These are phyloP conservation scores for Russula foetens DNA, from an alignment of 768 basidiomycete species.

Conservation along the genomic window DNA sequence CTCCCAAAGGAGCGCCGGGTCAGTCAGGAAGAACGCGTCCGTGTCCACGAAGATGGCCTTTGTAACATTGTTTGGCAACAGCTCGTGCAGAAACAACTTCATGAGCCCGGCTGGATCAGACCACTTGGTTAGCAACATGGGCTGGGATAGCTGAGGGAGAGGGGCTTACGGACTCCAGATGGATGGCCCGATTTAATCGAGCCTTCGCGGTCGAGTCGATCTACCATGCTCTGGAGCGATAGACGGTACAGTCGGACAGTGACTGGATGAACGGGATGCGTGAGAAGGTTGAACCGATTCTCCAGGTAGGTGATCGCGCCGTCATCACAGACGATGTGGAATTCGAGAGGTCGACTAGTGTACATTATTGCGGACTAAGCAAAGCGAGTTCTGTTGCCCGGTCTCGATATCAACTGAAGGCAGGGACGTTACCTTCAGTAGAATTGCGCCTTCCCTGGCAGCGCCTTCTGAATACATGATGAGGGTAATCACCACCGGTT, in stretches of 20 bases:
- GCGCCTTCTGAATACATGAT: constrained; percentile 12
- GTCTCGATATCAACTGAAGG: not conserved
- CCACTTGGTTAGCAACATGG: not conserved
- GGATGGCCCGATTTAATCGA: constrained; percentile 38
- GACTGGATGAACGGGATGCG: constrained; percentile 31
- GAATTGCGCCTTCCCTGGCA: constrained; percentile 13
- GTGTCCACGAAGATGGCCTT: constrained; percentile 44
- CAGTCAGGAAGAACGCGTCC: constrained; percentile 42
- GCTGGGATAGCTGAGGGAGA: not conserved
- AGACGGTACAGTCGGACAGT: constrained; percentile 37
- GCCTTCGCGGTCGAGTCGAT: constrained; percentile 40
- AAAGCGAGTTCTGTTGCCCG: not conserved
- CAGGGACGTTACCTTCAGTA: constrained; percentile 7
- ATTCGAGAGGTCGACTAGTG: constrained; percentile 30
- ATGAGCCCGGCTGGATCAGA: constrained; percentile 37
- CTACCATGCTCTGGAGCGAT: constrained; percentile 34
- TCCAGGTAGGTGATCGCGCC: constrained; percentile 34
- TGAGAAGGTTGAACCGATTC: constrained; percentile 32
- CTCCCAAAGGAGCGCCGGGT: constrained; percentile 40
- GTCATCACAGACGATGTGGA: constrained; percentile 41
- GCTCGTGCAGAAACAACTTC: constrained; percentile 47
- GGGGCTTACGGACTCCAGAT: constrained; percentile 38
- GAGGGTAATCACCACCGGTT: constrained; percentile 14
- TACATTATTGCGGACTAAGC: constrained; percentile 34
- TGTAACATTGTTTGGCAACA: constrained; percentile 36